Evolutionary conservation across 1,139 yeast genomes (phyloP), one percentile per base, ranked within the genome.

Genomic region (Sugiyamaella castrensis): DNA sequence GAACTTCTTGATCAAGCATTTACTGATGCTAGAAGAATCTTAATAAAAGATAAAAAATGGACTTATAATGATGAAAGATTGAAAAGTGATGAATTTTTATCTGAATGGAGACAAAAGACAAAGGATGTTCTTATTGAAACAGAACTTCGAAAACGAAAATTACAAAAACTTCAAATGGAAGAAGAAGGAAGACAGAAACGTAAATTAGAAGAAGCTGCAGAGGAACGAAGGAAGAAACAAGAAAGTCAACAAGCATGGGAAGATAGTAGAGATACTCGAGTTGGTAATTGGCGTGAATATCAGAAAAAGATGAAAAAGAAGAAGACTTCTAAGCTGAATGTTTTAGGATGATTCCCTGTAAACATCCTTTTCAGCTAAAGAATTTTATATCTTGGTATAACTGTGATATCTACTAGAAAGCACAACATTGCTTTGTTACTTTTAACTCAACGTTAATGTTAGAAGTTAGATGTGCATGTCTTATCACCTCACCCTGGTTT

Each of bases 201-300:
- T 39, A 68, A 70, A 51, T 53, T 57, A 33, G 68, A 74, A 60
- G 60, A 71, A 64, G 57, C 71, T 63, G 50, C 64, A 56, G 64
- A 69, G 58, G 75, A 75, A 54, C 60, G 73, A 46, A 69, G 72
- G 43, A 56, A 65, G 37, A 71, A 73, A 53, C 66, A 68, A 43
- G 70, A 74, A 51, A 55, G 71, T 53, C 78, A 77, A 39, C 65
- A 72, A 48, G 71, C 72, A 30, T 84, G 91, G 91, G 89, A 82
- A 58, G 79, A 77, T 47, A 74, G 74, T 13, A 56, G 88, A 47
- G 88, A 81, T 46, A 65, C 66, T 2, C 66, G 91, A 39, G 87
- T 84, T 8, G 68, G 69, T 16, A 79, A 72, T 59, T 84, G 91
- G 91, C 68, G 88, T 47, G 67, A 65, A 8, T 84, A 77, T 60